Evolutionary conservation across 306 rosid genomes (phyloP).

Genomic region (Ammopiptanthus mongolicus): DNA sequence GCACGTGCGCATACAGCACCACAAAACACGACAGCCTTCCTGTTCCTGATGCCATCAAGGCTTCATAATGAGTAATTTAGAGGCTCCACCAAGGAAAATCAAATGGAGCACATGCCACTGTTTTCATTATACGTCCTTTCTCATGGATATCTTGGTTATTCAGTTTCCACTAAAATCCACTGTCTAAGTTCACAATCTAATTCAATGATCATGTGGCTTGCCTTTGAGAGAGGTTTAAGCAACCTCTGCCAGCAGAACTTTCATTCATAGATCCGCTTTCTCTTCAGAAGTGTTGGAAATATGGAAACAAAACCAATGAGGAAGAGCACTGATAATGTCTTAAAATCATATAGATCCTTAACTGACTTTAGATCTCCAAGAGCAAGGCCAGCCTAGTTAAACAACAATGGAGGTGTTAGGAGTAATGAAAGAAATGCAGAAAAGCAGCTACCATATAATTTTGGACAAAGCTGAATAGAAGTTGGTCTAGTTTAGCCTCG

Average conservation of each 20-base stretch:
- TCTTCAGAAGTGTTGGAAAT: constrained; percentile 71
- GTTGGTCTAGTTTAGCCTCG: neutral
- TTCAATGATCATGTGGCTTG: constrained; percentile 3
- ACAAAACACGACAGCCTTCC: constrained; percentile 17
- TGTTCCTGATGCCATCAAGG: constrained; percentile 19
- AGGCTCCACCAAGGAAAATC: constrained; percentile 23
- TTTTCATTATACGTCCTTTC: constrained; percentile 20
- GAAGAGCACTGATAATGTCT: constrained; percentile 80
- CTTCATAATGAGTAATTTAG: constrained; percentile 8
- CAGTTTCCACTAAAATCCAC: constrained; percentile 8
- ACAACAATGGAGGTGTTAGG: constrained; percentile 18
- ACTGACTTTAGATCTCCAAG: constrained; percentile 94
- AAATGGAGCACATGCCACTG: constrained; percentile 23
- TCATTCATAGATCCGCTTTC: constrained; percentile 86
- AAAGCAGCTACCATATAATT: neutral
- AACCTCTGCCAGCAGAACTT: constrained; percentile 6
- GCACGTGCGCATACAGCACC: constrained; percentile 7
- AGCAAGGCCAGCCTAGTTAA: constrained; percentile 90
- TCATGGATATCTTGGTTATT: constrained; percentile 2
- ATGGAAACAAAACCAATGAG: constrained; percentile 80
- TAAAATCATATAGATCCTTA: constrained; percentile 86
- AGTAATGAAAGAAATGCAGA: neutral
- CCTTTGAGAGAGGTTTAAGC: constrained; percentile 19
- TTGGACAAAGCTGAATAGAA: neutral
- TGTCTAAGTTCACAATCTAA: neutral